A percentile compares a stretch with the other conserved stretches of the same genome.
phyloP scores from a whole-genome alignment of 345 rosid genomes.

The Linum trigynum region DNA sequence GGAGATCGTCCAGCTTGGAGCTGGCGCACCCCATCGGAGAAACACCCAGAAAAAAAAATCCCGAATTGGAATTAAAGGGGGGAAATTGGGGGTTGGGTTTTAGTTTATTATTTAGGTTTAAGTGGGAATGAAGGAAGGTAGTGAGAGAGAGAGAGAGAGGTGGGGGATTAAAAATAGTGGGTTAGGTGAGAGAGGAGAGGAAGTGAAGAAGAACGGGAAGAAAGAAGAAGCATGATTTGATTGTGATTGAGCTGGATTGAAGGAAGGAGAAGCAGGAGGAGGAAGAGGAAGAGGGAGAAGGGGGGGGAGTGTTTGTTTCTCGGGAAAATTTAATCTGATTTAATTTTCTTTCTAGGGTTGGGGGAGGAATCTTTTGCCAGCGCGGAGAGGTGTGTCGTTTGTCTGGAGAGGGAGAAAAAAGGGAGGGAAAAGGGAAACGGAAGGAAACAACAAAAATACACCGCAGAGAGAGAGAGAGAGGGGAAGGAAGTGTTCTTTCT shows the following conservation, averaged over 20 bases:
- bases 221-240: conserved; percentile 2
- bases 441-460: too few species aligned
- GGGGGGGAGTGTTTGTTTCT: conserved; percentile 23
- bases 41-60: neutral
- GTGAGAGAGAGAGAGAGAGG: neutral
- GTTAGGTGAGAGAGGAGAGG: neutral
- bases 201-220: conserved; percentile 1
- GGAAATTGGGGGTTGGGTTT: neutral
- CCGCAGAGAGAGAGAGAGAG: too few species aligned
- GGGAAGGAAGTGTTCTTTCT: too few species aligned
- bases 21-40: conserved; percentile 63
- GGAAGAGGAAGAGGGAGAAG: neutral
- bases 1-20: conserved; percentile 89
- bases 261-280: neutral
- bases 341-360: conserved; percentile 8
- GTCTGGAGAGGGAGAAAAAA: conserved; percentile 16
- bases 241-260: neutral
- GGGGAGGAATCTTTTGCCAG: conserved; percentile 59
- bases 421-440: neutral
- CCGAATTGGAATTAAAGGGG: neutral
- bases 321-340: conserved; percentile 5
- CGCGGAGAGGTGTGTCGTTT: conserved; percentile 56
- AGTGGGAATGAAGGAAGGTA: too few species aligned
- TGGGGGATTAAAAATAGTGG: neutral
- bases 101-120: too few species aligned